Percentiles rank a stretch among this genome's conserved stretches.
Conservation (phyloP, 2,329 filamentous ascomycete species). For the Exserohilum turcica region DNA sequence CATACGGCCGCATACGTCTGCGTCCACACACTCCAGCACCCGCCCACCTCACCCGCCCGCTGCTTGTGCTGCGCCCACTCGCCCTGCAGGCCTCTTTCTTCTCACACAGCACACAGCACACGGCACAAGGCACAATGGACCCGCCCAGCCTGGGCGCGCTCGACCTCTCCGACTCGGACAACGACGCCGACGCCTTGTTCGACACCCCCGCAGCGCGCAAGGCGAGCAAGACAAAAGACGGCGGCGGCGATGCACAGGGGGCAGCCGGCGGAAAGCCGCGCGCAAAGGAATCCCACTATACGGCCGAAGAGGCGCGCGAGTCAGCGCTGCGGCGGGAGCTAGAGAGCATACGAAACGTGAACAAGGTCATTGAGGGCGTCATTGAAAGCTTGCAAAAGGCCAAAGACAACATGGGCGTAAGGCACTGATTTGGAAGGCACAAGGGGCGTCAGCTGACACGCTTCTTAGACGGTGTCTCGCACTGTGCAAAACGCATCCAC, state of each 20-base stretch:
- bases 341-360: conserved; percentile 82
- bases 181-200: conserved; percentile 63
- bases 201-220: conserved; percentile 56
- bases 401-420: conserved; percentile 76
- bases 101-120: too few species aligned
- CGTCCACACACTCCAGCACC: too few species aligned
- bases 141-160: conserved; percentile 58
- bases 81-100: not conserved
- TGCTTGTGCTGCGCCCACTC: not conserved
- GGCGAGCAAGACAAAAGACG: conserved; percentile 43
- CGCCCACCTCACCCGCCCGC: not conserved
- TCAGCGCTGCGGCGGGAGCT: conserved; percentile 77
- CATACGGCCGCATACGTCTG: conserved; percentile 35
- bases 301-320: conserved; percentile 71
- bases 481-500: conserved; percentile 88
- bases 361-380: conserved; percentile 81
- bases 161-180: conserved; percentile 61
- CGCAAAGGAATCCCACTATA: conserved; percentile 59
- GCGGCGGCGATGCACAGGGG: conserved; percentile 49
- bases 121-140: conserved; percentile 29
- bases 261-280: conserved; percentile 46
- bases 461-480: conserved; percentile 72
- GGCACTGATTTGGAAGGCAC: conserved; percentile 22
- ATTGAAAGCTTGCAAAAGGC: conserved; percentile 73
- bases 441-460: conserved; percentile 12